Conservation (phyloP, 192 early-diverging fungal species). For the Irineochytrium annulatum region DNA sequence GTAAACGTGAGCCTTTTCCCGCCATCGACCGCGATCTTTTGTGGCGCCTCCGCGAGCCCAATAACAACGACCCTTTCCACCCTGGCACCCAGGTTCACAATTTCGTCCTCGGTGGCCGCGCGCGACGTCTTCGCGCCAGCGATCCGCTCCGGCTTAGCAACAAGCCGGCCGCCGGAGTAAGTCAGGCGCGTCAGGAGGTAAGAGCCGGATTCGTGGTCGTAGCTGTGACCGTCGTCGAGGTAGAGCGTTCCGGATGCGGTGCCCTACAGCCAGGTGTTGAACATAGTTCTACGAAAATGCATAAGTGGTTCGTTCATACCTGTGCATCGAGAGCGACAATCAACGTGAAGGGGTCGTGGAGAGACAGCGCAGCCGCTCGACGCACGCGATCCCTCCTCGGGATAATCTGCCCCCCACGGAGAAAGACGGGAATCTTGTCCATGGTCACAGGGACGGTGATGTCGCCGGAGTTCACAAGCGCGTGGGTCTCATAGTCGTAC, state of each 20-base stretch:
- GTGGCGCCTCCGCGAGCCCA: conserved; percentile 34
- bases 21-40: conserved; percentile 1
- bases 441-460: conserved; percentile 53
- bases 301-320: conserved; percentile 41
- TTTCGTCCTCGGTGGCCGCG: conserved; percentile 4
- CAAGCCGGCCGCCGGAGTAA: no score
- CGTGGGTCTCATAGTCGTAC: conserved; percentile 67
- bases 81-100: conserved; percentile 17
- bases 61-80: conserved; percentile 56
- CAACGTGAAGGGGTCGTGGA: conserved; percentile 86
- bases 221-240: conserved; percentile 87
- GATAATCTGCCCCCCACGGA: conserved; percentile 87
- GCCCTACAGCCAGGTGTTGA: conserved; percentile 28
- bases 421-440: conserved; percentile 78
- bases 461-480: conserved; percentile 9
- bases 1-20: conserved; percentile 5
- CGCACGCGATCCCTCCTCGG: conserved; percentile 81
- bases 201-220: conserved; percentile 59
- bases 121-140: no score
- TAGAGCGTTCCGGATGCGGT: conserved; percentile 77
- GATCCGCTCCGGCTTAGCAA: no score
- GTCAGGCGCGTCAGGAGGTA: no score
- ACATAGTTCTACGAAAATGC: neutral
- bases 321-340: conserved; percentile 69
- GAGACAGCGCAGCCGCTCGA: conserved; percentile 73